A percentile compares a stretch with the other conserved stretches of the same genome.
Conservation (phyloP, 2,329 filamentous ascomycete genomes). For the Epichloe aotearoae region DNA sequence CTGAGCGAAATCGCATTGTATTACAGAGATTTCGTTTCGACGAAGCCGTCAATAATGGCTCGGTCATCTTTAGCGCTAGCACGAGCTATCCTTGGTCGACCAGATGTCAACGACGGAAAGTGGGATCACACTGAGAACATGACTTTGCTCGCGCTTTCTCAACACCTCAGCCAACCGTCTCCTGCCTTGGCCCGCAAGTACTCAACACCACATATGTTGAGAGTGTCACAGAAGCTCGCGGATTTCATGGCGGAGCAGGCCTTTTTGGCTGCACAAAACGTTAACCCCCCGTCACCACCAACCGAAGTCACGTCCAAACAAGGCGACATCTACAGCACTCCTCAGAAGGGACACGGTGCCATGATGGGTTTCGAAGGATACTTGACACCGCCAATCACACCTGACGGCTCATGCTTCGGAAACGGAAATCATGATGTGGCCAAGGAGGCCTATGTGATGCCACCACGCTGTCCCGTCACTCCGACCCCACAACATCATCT, state of each 20-base stretch:
- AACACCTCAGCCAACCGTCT: constrained; percentile 46
- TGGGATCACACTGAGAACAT: constrained; percentile 64
- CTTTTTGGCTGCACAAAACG: constrained; percentile 35
- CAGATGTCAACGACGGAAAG: constrained; percentile 61
- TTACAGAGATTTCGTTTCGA: constrained; percentile 92
- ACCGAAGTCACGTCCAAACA: constrained; percentile 37
- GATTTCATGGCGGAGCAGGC: constrained; percentile 48
- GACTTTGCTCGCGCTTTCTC: constrained; percentile 46
- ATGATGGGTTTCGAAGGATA: constrained; percentile 58
- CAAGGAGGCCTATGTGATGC: constrained; percentile 34
- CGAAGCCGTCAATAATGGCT: constrained; percentile 81
- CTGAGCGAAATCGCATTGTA: constrained; percentile 91
- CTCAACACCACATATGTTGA: constrained; percentile 37
- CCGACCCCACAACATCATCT: constrained; percentile 36
- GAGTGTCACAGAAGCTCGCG: constrained; percentile 40
- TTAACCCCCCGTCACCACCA: constrained; percentile 50
- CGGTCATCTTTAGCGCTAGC: constrained; percentile 76
- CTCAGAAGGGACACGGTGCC: constrained; percentile 59
- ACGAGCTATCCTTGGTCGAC: constrained; percentile 69
- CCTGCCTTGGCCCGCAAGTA: constrained; percentile 47
- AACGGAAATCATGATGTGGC: constrained; percentile 21
- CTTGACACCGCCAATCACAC: constrained; percentile 75
- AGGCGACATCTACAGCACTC: constrained; percentile 59
- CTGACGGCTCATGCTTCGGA: constrained; percentile 50
- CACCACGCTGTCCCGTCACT: constrained; percentile 47